These are phyloP conservation scores for Phytopythium montanum DNA, from an alignment of 352 stramenopile species.

Conservation along the genomic window DNA sequence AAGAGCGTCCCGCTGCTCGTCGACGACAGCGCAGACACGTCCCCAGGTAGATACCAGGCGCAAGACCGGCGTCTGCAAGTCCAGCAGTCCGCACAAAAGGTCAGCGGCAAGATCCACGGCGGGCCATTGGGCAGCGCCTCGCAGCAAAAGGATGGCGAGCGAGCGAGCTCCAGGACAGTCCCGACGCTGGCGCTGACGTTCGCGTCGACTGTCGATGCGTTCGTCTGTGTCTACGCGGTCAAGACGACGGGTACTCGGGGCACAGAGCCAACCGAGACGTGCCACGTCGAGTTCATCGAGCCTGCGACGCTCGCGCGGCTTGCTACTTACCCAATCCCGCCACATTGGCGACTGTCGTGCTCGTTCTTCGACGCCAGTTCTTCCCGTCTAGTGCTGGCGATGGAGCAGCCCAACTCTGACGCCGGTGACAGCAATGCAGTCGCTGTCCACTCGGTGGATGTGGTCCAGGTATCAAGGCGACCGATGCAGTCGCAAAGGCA, in stretches of 20 bases:
- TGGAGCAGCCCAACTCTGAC: constrained; percentile 9
- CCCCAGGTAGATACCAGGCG: not conserved
- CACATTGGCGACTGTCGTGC: constrained; percentile 37
- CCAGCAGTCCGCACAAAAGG: constrained; percentile 10
- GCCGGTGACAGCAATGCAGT: no score
- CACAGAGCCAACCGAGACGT: constrained; percentile 14
- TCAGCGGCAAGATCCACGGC: constrained; percentile 1
- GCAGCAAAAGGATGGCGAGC: not conserved
- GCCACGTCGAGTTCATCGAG: constrained; percentile 60
- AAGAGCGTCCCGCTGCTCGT: constrained; percentile 51
- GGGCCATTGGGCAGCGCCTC: not conserved
- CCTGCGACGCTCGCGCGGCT: constrained; percentile 53
- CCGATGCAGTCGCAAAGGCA: constrained; percentile 12
- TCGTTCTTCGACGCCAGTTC: constrained; percentile 34
- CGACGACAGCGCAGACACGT: not conserved
- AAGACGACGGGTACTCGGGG: constrained; percentile 5
- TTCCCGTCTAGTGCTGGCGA: constrained; percentile 44
- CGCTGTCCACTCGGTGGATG: constrained; percentile 40
- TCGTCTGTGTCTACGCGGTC: constrained; percentile 55
- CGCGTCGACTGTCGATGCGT: constrained; percentile 41
- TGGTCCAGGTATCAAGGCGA: constrained; percentile 49
- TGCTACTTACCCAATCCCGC: constrained; percentile 42
- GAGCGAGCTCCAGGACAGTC: constrained; percentile 7
- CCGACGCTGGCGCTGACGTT: constrained; percentile 39
- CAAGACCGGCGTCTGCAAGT: constrained; percentile 5